Conservation (phyloP, 306 rosid species). For the Lotus japonicus region DNA sequence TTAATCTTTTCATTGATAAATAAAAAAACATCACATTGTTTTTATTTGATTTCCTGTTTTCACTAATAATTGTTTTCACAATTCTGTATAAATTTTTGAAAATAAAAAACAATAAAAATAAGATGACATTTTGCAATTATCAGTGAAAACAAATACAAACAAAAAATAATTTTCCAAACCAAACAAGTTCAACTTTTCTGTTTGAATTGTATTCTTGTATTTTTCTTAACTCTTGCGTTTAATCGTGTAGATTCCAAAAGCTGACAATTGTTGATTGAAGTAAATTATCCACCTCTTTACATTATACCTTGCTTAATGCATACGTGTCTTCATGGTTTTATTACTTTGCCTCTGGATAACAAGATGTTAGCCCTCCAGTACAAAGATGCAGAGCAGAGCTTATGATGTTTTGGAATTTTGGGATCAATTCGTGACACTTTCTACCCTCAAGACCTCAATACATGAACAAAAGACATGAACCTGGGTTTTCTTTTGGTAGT, state of each 20-base stretch:
- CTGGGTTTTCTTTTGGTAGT: neutral
- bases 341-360: neutral
- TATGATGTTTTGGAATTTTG: neutral
- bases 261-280: neutral
- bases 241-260: neutral
- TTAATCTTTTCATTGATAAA: neutral
- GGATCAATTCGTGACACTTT: neutral
- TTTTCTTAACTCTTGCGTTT: neutral
- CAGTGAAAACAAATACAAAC: neutral
- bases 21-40: neutral
- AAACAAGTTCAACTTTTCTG: neutral
- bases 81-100: neutral
- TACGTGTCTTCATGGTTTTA: neutral
- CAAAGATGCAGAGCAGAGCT: neutral
- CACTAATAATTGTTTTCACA: neutral
- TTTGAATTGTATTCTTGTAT: neutral
- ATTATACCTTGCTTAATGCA: neutral
- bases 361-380: neutral
- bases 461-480: neutral
- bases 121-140: neutral
- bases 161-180: neutral
- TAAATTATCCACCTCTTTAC: neutral
- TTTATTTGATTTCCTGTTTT: neutral
- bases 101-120: neutral
- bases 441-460: neutral